Evolutionary conservation across 495 filamentous ascomycete genomes (phyloP), one percentile per base, ranked within the genome.

Genomic region (Penicillium alfredii): DNA sequence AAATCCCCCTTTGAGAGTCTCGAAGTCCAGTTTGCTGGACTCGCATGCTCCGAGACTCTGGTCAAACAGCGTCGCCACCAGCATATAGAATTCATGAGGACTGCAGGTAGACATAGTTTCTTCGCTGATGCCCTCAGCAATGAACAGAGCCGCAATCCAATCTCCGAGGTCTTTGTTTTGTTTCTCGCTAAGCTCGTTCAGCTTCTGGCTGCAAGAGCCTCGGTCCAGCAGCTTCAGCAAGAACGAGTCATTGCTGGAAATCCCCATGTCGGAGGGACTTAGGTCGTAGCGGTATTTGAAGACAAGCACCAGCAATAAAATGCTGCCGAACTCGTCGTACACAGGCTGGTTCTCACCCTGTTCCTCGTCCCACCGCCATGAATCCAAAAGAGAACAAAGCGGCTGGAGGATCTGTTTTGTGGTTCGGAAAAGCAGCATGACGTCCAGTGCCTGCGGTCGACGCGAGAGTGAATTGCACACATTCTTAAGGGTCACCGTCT

Each of bases 251-350:
- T 63, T 64, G 33, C 45, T 64, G 36, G 60, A 59, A 24, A 72
- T 77, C 8, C 71, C 86, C 11, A 95, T 63, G 30, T 95, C 88
- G 12, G 74, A 59, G 1, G 70, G 60, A 0, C 71, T 75, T 13
- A 98, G 63, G 24, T 79, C 74, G 50, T 94, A 96, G 10, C 93
- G 88, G 49, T 92, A 77, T 36, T 84, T 78, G 46, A 94, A 84
- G 0, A 83, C 82, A 12, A 94, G 62, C 0, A 95, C 73, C 1
- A 98, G 67, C 3, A 97, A 73, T 5, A 97, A 66, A 10, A 96
- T 82, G 26, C 85, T 84, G 0, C 88, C 87, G 41, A 97, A 98
- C 42, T 98, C 93, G 45, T 97, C 90, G 50, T 97, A 97, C 1
- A 95, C 84, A 0, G 90, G 92, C 53, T 96, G 89, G 48, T 92